phyloP scores from a whole-genome alignment of 441 rosid species.

The Adansonia rubrostipa region DNA sequence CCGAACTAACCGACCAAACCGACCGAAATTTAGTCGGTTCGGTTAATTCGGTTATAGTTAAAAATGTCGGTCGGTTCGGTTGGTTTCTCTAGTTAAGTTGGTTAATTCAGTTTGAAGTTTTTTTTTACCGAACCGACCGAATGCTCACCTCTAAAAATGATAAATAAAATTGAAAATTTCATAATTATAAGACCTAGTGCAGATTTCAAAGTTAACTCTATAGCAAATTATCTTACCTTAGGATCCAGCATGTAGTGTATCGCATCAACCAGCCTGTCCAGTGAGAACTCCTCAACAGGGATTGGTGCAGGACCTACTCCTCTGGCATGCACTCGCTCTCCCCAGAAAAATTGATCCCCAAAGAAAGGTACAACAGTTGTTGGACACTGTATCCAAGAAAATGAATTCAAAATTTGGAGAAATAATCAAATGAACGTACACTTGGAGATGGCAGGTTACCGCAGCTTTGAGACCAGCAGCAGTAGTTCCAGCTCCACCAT shows the following conservation, averaged over 20 bases:
- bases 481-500: constrained; percentile 98
- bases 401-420: neutral
- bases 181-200: neutral
- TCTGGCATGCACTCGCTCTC: constrained; percentile 83
- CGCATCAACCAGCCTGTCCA: constrained; percentile 67
- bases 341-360: constrained; percentile 99
- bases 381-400: constrained; percentile 64
- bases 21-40: too few species aligned
- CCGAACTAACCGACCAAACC: too few species aligned
- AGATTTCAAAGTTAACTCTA: neutral
- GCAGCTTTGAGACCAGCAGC: constrained; percentile 98
- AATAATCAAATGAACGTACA: neutral
- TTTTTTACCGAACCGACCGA: too few species aligned
- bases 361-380: constrained; percentile 93
- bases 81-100: too few species aligned
- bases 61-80: too few species aligned
- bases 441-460: constrained; percentile 41
- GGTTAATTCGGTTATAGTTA: too few species aligned
- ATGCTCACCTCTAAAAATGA: too few species aligned
- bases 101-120: too few species aligned
- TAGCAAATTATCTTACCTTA: constrained; percentile 47
- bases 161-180: neutral
- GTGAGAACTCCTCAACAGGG: constrained; percentile 88
- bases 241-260: constrained; percentile 79
- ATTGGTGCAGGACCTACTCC: constrained; percentile 93